Conservation (phyloP, 441 rosid genomes). For the Flueggea neowawraea region DNA sequence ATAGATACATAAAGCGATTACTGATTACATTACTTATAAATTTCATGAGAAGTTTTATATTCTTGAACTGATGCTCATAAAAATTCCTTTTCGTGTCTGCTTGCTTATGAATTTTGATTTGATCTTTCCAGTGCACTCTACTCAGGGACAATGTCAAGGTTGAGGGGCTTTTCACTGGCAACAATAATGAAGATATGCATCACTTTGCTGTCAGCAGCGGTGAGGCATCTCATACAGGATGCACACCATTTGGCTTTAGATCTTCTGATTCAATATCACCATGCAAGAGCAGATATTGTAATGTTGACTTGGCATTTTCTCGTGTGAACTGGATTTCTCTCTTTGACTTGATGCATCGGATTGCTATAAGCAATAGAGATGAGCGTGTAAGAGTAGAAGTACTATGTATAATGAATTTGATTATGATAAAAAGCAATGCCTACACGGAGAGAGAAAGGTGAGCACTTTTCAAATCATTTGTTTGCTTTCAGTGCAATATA, state of each 20-base stretch:
- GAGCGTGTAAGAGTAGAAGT: slow-evolving; percentile 63
- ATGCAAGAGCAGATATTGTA: slow-evolving; percentile 22
- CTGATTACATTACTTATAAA: not conserved
- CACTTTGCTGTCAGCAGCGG: slow-evolving; percentile 21
- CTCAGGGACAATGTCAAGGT: slow-evolving; percentile 79
- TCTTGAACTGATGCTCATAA: slow-evolving; percentile 14
- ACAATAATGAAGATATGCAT: slow-evolving; percentile 23
- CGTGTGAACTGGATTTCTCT: slow-evolving; percentile 38
- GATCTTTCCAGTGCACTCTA: slow-evolving; percentile 92
- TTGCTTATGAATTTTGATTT: slow-evolving; percentile 84
- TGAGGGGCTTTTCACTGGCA: slow-evolving; percentile 39
- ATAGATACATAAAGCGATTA: too few relatives aligned
- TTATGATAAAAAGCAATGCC: slow-evolving; percentile 59
- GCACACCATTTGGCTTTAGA: slow-evolving; percentile 14
- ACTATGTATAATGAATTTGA: slow-evolving; percentile 70
- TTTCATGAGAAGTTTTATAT: not conserved
- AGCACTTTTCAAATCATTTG: slow-evolving; percentile 18
- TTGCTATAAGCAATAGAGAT: slow-evolving; percentile 45
- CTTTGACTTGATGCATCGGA: slow-evolving; percentile 47
- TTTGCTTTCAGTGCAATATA: not conserved
- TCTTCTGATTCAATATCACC: slow-evolving; percentile 25
- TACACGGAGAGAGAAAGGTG: slow-evolving; percentile 67
- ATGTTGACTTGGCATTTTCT: slow-evolving; percentile 22
- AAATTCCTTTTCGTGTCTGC: slow-evolving; percentile 12
- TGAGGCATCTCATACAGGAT: slow-evolving; percentile 23